phyloP scores from a whole-genome alignment of 148 eudicot genomes.

The Dianthus caryophyllus region DNA sequence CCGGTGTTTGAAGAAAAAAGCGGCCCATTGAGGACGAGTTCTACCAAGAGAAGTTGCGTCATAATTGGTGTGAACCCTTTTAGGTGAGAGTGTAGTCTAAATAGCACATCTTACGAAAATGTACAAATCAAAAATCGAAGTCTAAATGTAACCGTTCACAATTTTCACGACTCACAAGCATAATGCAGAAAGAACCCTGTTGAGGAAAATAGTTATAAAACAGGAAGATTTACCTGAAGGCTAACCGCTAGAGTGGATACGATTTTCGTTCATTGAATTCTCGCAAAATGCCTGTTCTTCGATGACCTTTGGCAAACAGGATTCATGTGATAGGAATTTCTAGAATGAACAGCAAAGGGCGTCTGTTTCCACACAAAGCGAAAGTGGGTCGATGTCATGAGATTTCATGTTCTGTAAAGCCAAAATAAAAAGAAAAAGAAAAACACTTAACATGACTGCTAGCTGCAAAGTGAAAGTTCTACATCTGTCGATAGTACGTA shows the following conservation, averaged over 20 bases:
- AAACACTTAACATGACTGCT: not conserved
- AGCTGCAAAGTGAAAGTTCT: constrained; percentile 5
- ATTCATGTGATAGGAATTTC: constrained; percentile 11
- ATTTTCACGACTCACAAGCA: not conserved
- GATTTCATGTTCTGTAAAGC: constrained; percentile 8
- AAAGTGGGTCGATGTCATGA: constrained; percentile 1
- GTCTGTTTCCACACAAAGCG: not conserved
- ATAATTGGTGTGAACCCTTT: not conserved
- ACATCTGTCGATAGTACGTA: not conserved
- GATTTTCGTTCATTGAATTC: not conserved
- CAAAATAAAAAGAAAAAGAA: no score
- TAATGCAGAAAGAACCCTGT: not conserved
- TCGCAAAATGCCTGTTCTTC: constrained; percentile 3
- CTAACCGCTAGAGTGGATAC: not conserved
- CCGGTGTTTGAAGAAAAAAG: no score
- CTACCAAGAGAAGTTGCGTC: not conserved
- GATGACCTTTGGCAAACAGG: constrained; percentile 5
- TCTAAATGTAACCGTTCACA: not conserved
- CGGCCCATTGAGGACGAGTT: no score
- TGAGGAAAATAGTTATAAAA: not conserved
- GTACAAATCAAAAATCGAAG: not conserved
- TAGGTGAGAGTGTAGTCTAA: not conserved
- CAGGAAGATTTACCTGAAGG: constrained; percentile 1
- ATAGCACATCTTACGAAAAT: not conserved
- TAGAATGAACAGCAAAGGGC: not conserved